phyloP scores from a whole-genome alignment of 495 filamentous ascomycete species.

The Xylaria curta region DNA sequence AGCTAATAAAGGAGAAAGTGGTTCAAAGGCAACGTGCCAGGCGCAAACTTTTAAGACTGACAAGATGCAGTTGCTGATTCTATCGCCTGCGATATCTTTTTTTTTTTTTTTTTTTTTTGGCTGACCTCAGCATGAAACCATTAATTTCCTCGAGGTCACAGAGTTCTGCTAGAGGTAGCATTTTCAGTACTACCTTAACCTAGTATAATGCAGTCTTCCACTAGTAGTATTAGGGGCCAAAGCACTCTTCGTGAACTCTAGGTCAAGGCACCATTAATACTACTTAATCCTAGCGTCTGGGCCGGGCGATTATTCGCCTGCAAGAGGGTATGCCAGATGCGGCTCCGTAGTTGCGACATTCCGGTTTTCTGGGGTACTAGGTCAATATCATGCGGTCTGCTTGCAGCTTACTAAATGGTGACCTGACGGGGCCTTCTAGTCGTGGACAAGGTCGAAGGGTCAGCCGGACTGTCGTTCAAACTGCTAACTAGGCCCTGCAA shows the following conservation, averaged over 20 bases:
- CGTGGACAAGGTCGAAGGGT: conserved; percentile 1
- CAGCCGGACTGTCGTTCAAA: background rate
- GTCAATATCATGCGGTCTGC: background rate
- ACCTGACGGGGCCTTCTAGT: background rate
- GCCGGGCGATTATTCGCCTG: background rate
- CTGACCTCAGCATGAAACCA: conserved; percentile 11
- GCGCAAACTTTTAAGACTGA: background rate
- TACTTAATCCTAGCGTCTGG: background rate
- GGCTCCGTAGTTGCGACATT: background rate
- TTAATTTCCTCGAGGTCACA: background rate
- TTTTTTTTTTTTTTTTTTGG: no score
- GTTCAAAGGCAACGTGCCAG: background rate
- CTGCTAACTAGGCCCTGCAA: conserved; percentile 2
- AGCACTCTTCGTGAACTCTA: background rate
- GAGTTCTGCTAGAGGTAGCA: background rate
- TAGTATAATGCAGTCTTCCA: background rate
- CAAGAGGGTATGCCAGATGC: background rate
- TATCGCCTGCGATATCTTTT: background rate
- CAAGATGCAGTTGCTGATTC: conserved; percentile 1
- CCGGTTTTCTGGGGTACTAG: conserved; percentile 4
- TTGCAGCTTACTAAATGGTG: conserved; percentile 1
- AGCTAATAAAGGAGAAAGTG: background rate
- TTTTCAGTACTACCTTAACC: background rate
- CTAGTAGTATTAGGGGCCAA: background rate
- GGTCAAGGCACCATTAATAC: background rate